phyloP scores from a whole-genome alignment of 768 basidiomycete species.

The Psilocybe tampanensis region DNA sequence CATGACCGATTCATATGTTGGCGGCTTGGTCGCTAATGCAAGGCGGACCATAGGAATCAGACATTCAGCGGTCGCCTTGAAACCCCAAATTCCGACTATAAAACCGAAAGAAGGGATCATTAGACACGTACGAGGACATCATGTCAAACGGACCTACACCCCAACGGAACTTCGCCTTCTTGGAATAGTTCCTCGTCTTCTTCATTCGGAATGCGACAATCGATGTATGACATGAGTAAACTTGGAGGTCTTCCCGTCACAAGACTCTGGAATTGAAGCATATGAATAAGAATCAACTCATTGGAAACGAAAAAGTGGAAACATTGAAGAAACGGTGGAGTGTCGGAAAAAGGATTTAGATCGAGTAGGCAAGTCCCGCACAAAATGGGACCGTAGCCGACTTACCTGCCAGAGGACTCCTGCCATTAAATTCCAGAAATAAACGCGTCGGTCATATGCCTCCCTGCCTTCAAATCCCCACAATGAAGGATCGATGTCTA shows the following conservation, averaged over 20 bases:
- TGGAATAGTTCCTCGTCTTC: slow-evolving; percentile 48
- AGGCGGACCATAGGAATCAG: slow-evolving; percentile 43
- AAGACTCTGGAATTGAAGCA: slow-evolving; percentile 34
- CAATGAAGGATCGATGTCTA: slow-evolving; percentile 51
- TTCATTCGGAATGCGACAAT: slow-evolving; percentile 47
- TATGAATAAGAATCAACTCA: background rate
- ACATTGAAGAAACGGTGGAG: background rate
- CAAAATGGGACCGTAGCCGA: slow-evolving; percentile 2
- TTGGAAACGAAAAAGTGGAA: background rate
- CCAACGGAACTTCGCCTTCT: slow-evolving; percentile 42
- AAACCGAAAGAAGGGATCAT: slow-evolving; percentile 4
- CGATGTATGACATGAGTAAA: slow-evolving; percentile 42
- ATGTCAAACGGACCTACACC: slow-evolving; percentile 39
- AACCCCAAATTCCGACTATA: slow-evolving; percentile 52
- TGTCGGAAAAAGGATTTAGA: background rate
- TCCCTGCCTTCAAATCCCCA: slow-evolving; percentile 54
- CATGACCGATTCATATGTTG: slow-evolving; percentile 47
- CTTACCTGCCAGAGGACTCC: slow-evolving; percentile 54
- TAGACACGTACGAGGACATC: slow-evolving; percentile 3
- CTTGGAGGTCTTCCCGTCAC: slow-evolving; percentile 52
- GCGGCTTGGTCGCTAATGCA: slow-evolving; percentile 42
- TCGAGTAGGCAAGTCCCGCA: background rate
- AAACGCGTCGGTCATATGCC: slow-evolving; percentile 53
- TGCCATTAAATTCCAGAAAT: slow-evolving; percentile 56
- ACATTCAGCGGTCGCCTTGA: slow-evolving; percentile 41